A percentile compares a stretch with the other conserved stretches of the same genome.
These are phyloP conservation scores for Sclerotinia sclerotiorum DNA, from an alignment of 2,329 filamentous ascomycete species.

Conservation along the genomic window DNA sequence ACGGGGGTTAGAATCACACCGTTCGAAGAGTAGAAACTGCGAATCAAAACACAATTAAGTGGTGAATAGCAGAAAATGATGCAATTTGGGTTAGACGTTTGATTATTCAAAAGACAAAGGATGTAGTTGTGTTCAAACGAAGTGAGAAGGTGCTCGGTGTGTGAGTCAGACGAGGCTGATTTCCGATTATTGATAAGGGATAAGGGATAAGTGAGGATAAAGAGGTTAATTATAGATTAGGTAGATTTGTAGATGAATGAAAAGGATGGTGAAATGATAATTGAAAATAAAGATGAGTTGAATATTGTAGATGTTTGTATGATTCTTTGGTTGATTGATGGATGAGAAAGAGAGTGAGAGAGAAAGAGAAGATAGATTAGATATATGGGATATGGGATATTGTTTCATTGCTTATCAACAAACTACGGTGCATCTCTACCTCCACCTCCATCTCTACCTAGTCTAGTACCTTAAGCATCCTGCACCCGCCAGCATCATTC, in stretches of 20 bases:
- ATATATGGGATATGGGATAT: background rate
- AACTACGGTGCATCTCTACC: background rate
- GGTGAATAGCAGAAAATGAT: background rate
- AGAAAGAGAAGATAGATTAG: background rate
- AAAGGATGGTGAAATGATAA: background rate
- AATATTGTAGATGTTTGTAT: background rate
- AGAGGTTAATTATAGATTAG: constrained; percentile 14
- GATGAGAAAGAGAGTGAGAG: background rate
- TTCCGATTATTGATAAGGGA: constrained; percentile 1
- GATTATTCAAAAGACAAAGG: background rate
- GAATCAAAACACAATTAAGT: constrained; percentile 18
- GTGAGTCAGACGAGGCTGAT: constrained; percentile 20
- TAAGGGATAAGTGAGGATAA: constrained; percentile 18
- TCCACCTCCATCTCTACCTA: too few species aligned
- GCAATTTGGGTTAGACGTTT: background rate
- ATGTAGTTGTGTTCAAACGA: background rate
- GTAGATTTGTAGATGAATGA: background rate
- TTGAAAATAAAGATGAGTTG: background rate
- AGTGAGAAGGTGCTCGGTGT: constrained; percentile 3
- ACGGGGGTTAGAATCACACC: constrained; percentile 6
- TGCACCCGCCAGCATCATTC: constrained; percentile 7
- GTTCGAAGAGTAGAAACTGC: constrained; percentile 11
- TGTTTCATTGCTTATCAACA: constrained; percentile 15
- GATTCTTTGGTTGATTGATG: background rate
- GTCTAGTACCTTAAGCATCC: background rate